phyloP scores from a whole-genome alignment of 2,329 filamentous ascomycete genomes.

The Epichloe glyceriae region DNA sequence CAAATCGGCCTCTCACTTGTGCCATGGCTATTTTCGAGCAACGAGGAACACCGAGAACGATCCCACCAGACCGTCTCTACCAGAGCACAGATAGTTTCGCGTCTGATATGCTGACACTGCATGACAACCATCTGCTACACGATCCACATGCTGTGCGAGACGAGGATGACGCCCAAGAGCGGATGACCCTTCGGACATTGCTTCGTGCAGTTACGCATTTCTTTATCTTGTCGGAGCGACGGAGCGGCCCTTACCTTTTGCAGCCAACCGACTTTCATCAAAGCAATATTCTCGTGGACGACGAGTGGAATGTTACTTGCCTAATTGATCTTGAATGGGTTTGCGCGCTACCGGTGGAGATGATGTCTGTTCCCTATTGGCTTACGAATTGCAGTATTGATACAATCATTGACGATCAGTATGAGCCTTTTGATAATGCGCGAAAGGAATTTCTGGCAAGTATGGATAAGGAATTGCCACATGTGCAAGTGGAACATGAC shows the following conservation, averaged over 20 bases:
- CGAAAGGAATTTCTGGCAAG: constrained; percentile 7
- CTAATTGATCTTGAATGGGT: constrained; percentile 23
- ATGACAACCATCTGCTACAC: constrained; percentile 15
- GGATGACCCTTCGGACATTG: constrained; percentile 15
- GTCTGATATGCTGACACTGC: constrained; percentile 15
- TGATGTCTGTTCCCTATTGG: constrained; percentile 20
- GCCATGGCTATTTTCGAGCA: constrained; percentile 16
- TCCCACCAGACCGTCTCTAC: constrained; percentile 19
- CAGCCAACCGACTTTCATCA: constrained; percentile 19
- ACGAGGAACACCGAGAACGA: constrained; percentile 18
- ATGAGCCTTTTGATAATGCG: constrained; percentile 6
- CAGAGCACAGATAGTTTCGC: constrained; percentile 15
- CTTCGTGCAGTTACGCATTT: constrained; percentile 15
- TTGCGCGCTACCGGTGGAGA: constrained; percentile 17
- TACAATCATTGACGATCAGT: constrained; percentile 7
- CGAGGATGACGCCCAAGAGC: constrained; percentile 15
- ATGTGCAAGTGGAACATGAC: constrained; percentile 6
- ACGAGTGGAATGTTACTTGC: constrained; percentile 20
- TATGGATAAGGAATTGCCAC: constrained; percentile 7
- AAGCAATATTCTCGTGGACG: constrained; percentile 23
- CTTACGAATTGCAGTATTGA: constrained; percentile 14
- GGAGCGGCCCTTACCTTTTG: constrained; percentile 15
- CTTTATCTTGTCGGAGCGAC: constrained; percentile 12
- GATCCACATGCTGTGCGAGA: constrained; percentile 15
- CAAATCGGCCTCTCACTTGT: constrained; percentile 13